These are phyloP conservation scores for Dioszegia hungarica DNA, from an alignment of 768 basidiomycete genomes.

Conservation along the genomic window DNA sequence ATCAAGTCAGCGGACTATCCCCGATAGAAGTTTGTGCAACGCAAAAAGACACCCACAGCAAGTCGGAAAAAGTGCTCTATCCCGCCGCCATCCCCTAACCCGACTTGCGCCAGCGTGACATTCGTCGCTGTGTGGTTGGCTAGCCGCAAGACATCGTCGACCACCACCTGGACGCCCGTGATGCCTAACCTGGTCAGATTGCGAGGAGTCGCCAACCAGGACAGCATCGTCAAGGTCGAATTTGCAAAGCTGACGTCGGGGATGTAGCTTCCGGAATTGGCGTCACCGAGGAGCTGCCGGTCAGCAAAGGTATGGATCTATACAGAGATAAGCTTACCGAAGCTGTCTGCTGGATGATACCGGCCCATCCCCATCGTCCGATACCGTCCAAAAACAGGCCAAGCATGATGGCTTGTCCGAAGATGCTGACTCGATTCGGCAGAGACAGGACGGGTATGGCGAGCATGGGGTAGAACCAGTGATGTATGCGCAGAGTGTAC, in stretches of 20 bases:
- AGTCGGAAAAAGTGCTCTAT: constrained; percentile 34
- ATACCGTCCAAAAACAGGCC: constrained; percentile 40
- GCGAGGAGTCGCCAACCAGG: constrained; percentile 8
- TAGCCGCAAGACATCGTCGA: constrained; percentile 29
- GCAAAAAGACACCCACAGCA: constrained; percentile 21
- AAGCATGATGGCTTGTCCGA: constrained; percentile 32
- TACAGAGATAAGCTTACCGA: constrained; percentile 14
- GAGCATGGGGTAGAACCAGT: constrained; percentile 31
- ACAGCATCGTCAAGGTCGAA: constrained; percentile 5
- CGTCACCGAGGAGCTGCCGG: constrained; percentile 18
- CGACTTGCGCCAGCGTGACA: constrained; percentile 5
- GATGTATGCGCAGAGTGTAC: constrained; percentile 33
- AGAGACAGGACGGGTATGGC: constrained; percentile 32
- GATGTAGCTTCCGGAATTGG: constrained; percentile 7
- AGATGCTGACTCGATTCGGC: constrained; percentile 30
- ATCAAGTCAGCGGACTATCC: neutral
- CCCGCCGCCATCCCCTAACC: neutral
- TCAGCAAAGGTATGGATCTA: neutral
- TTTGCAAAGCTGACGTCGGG: constrained; percentile 18
- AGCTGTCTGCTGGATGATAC: constrained; percentile 26
- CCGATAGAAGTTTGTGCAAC: neutral
- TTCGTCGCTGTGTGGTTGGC: constrained; percentile 10
- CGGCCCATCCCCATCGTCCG: constrained; percentile 41
- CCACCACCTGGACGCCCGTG: constrained; percentile 22
- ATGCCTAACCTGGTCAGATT: constrained; percentile 7